Percentiles rank a stretch among this genome's conserved stretches.
Conservation (phyloP, 805 yeast species). For the Crinitomyces ghanaensis region DNA sequence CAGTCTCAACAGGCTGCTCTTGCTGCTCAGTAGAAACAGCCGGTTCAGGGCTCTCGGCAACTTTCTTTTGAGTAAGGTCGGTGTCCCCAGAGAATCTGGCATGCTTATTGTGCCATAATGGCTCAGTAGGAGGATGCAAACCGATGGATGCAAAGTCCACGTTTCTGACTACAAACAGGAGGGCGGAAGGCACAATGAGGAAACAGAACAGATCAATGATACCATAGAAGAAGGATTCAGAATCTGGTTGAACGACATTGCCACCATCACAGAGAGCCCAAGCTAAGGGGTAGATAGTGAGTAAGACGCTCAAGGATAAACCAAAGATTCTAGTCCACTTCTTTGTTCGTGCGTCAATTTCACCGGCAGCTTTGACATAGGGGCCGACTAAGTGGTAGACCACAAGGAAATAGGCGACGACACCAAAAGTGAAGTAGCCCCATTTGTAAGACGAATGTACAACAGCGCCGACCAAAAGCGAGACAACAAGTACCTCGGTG, state of each 20-base stretch:
- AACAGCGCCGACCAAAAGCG: slow-evolving; percentile 45
- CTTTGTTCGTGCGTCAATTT: slow-evolving; percentile 1
- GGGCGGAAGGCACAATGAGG: slow-evolving; percentile 16
- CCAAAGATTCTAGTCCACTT: slow-evolving; percentile 4
- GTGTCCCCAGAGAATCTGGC: slow-evolving; percentile 12
- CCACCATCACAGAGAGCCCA: slow-evolving; percentile 57
- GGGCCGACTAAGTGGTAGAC: slow-evolving; percentile 15
- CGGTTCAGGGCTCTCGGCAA: too few species aligned
- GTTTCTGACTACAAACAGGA: slow-evolving; percentile 14
- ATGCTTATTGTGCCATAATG: slow-evolving; percentile 15
- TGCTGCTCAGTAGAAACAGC: slow-evolving; percentile 9
- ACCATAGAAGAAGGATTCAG: slow-evolving; percentile 51
- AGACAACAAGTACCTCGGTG: slow-evolving; percentile 40
- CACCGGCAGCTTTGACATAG: slow-evolving; percentile 12
- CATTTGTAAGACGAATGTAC: slow-evolving; percentile 49
- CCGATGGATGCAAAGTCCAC: slow-evolving; percentile 18
- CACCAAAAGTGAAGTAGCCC: slow-evolving; percentile 56
- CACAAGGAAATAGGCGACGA: slow-evolving; percentile 30
- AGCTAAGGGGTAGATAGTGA: slow-evolving; percentile 31
- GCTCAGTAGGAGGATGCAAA: slow-evolving; percentile 10
- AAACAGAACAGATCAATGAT: slow-evolving; percentile 40
- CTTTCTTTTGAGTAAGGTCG: slow-evolving; percentile 9
- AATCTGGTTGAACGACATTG: slow-evolving; percentile 45
- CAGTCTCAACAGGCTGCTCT: too few species aligned
- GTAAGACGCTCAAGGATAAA: slow-evolving; percentile 2